These are phyloP conservation scores for Leishmania mexicana DNA, from an alignment of 208 protist genomes.

Conservation along the genomic window DNA sequence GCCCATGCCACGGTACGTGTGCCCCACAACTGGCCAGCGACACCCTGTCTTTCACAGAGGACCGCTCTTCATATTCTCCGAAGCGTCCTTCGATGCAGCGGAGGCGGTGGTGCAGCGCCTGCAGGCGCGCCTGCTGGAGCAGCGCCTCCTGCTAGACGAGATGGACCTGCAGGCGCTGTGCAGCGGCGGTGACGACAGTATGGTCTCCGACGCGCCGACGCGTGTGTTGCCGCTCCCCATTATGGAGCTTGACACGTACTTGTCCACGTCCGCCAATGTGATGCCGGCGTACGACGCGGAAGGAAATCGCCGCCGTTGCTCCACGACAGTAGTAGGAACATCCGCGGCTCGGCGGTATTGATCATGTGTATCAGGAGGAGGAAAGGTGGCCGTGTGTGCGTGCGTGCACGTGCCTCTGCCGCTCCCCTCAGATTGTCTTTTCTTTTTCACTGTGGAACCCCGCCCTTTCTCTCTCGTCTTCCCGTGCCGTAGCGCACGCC, in stretches of 20 bases:
- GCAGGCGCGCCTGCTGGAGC: slow-evolving; percentile 23
- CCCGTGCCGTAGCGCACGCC: not conserved
- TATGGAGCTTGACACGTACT: slow-evolving; percentile 30
- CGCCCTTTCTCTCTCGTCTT: not conserved
- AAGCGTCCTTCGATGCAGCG: slow-evolving; percentile 35
- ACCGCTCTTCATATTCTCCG: slow-evolving; percentile 34
- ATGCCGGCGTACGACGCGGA: slow-evolving; percentile 23
- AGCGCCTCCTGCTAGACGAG: slow-evolving; percentile 17
- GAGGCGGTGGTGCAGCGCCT: slow-evolving; percentile 27
- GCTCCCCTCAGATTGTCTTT: not conserved
- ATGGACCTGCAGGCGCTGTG: slow-evolving; percentile 1
- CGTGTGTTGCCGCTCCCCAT: slow-evolving; percentile 31
- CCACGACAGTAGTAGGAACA: not conserved
- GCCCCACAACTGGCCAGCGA: not conserved
- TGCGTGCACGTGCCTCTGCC: not conserved
- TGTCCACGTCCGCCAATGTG: slow-evolving; percentile 26
- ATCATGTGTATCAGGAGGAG: not conserved
- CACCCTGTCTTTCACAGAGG: not conserved
- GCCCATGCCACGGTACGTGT: not conserved
- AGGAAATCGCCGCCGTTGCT: slow-evolving; percentile 12
- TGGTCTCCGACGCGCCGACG: not conserved
- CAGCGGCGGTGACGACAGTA: not conserved
- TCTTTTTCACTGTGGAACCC: not conserved
- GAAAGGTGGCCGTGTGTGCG: not conserved
- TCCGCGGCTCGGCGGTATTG: not conserved